Evolutionary conservation across 2,329 filamentous ascomycete genomes (phyloP).

Genomic region (Fusarium sp.): DNA sequence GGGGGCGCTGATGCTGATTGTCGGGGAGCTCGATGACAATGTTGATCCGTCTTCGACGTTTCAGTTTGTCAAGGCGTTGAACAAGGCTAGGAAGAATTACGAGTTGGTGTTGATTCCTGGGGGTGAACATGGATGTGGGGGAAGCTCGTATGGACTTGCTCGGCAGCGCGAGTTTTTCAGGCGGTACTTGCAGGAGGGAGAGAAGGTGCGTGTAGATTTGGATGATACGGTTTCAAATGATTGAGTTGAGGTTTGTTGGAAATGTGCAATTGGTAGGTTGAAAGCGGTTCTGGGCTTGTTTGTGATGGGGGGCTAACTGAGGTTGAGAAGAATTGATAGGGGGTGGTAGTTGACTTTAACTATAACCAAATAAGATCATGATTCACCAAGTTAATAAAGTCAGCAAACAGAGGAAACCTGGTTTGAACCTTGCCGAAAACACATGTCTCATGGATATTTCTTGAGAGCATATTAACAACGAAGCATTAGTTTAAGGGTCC

Average conservation of each 20-base stretch:
- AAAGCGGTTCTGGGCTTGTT: neutral
- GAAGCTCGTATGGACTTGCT: slow-evolving; percentile 24
- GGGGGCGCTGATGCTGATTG: slow-evolving; percentile 43
- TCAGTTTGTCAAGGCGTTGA: slow-evolving; percentile 42
- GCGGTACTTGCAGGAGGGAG: slow-evolving; percentile 19
- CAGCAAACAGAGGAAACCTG: neutral
- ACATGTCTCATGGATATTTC: neutral
- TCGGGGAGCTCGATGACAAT: slow-evolving; percentile 43
- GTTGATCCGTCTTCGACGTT: slow-evolving; percentile 46
- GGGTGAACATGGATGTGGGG: slow-evolving; percentile 32
- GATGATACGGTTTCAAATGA: neutral
- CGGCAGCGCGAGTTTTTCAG: slow-evolving; percentile 33
- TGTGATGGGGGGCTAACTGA: neutral
- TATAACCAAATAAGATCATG: neutral
- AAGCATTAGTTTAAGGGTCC: neutral
- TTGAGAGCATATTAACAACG: neutral
- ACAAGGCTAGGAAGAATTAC: slow-evolving; percentile 43
- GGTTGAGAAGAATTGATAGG: neutral
- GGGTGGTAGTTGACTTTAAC: neutral
- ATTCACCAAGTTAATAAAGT: neutral
- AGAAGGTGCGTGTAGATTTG: slow-evolving; percentile 9
- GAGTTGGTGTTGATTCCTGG: slow-evolving; percentile 44
- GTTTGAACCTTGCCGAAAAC: neutral
- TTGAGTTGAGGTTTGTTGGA: neutral
- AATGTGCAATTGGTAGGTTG: neutral